Evolutionary conservation across 2,329 filamentous ascomycete genomes (phyloP).

Genomic region (Xylaria digitata): DNA sequence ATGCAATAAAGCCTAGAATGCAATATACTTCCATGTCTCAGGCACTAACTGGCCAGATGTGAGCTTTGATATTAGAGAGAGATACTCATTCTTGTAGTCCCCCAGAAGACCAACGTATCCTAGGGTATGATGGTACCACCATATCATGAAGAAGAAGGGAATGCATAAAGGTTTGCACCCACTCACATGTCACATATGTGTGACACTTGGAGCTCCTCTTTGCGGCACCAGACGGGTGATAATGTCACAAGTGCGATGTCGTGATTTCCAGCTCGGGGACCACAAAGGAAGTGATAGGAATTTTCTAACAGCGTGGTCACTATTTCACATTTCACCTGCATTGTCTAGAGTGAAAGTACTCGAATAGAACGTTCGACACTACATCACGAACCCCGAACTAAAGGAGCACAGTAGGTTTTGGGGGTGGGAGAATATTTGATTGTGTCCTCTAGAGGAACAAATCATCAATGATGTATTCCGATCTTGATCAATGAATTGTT

Average conservation of each 20-base stretch:
- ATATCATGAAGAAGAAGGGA: too few species aligned
- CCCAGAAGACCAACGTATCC: too few species aligned
- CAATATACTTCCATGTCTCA: too few species aligned
- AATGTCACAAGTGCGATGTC: slow-evolving; percentile 5
- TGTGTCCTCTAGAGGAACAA: neutral
- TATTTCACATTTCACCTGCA: neutral
- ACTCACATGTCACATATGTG: neutral
- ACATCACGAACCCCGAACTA: neutral
- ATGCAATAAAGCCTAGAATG: too few species aligned
- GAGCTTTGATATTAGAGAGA: too few species aligned
- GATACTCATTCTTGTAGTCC: too few species aligned
- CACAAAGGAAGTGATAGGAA: slow-evolving; percentile 18
- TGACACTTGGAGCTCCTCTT: neutral
- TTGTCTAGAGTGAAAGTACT: neutral
- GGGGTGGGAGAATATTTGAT: neutral
- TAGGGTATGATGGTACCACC: too few species aligned
- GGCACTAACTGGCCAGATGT: too few species aligned
- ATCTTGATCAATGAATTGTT: slow-evolving; percentile 2
- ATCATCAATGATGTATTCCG: slow-evolving; percentile 1
- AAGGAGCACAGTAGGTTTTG: neutral
- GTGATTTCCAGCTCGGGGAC: slow-evolving; percentile 28
- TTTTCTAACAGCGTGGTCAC: neutral
- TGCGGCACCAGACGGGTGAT: neutral
- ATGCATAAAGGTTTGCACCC: neutral
- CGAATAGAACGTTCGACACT: neutral